Conservation (phyloP, 345 rosid species). For the Passiflora organensis region DNA sequence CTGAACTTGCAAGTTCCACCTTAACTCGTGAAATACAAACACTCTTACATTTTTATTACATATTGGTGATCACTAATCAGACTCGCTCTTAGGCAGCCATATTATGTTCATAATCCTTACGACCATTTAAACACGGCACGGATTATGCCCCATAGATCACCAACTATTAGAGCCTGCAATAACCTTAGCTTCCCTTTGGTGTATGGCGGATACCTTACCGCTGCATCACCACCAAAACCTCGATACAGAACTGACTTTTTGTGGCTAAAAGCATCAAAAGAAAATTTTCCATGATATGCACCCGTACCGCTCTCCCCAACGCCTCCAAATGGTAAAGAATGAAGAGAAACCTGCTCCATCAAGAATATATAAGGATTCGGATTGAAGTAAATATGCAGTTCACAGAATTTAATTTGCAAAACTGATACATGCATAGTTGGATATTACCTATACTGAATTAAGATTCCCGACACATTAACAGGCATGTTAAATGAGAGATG, state of each 20-base stretch:
- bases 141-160: constrained; percentile 41
- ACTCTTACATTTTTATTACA: too few species aligned
- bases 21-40: too few species aligned
- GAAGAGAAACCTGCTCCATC: constrained; percentile 56
- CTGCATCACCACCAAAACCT: constrained; percentile 54
- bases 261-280: constrained; percentile 90
- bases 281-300: constrained; percentile 89
- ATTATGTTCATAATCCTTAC: constrained; percentile 12
- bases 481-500: too few species aligned
- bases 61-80: too few species aligned
- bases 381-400: too few species aligned
- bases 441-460: too few species aligned
- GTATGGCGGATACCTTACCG: constrained; percentile 79
- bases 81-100: too few species aligned
- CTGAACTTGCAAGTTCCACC: too few species aligned
- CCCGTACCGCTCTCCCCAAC: constrained; percentile 94
- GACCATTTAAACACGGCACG: constrained; percentile 49
- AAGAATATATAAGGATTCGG: background rate
- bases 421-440: too few species aligned
- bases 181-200: constrained; percentile 47
- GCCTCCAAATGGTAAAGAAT: constrained; percentile 79
- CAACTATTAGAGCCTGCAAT: constrained; percentile 55
- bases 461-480: too few species aligned
- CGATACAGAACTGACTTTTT: constrained; percentile 82
- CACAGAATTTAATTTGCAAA: too few species aligned